Evolutionary conservation across 164 flowering plant genomes (phyloP).

Genomic region (Magnolia officinalis): DNA sequence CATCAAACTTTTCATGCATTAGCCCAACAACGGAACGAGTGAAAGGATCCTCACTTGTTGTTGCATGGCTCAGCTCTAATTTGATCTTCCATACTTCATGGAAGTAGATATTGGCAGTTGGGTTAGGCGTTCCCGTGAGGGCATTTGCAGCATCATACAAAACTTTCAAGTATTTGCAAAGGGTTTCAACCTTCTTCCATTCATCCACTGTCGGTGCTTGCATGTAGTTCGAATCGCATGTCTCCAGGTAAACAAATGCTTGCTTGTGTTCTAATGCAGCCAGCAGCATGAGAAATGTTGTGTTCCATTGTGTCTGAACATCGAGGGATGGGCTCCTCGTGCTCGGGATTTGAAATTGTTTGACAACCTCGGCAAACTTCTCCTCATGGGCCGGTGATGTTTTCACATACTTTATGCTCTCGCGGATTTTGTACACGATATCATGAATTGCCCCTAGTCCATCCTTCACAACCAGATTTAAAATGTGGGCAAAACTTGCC

Average conservation of each 20-base stretch:
- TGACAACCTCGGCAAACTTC: slow-evolving; percentile 53
- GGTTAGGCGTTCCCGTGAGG: slow-evolving; percentile 39
- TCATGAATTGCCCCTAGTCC: slow-evolving; percentile 32
- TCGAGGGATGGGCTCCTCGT: slow-evolving; percentile 53
- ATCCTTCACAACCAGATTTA: slow-evolving; percentile 59
- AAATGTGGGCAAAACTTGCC: slow-evolving; percentile 54
- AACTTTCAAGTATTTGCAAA: slow-evolving; percentile 53
- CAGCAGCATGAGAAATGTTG: slow-evolving; percentile 73
- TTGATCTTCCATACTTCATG: slow-evolving; percentile 65
- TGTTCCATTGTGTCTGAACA: slow-evolving; percentile 70
- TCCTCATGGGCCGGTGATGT: slow-evolving; percentile 48
- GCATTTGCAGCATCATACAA: slow-evolving; percentile 59
- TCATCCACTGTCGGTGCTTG: slow-evolving; percentile 59
- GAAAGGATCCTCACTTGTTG: slow-evolving; percentile 47
- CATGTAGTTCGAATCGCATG: slow-evolving; percentile 64
- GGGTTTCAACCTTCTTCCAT: slow-evolving; percentile 65
- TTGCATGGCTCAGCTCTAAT: slow-evolving; percentile 46
- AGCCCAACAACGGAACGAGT: slow-evolving; percentile 43
- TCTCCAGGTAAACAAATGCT: slow-evolving; percentile 72
- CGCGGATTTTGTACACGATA: slow-evolving; percentile 53
- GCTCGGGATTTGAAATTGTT: slow-evolving; percentile 72
- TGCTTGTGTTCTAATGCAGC: slow-evolving; percentile 77
- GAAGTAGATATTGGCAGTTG: slow-evolving; percentile 57
- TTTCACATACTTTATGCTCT: slow-evolving; percentile 66
- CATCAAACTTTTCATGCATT: slow-evolving; percentile 54